These are phyloP conservation scores for Escallonia rubra DNA, from an alignment of 129 eudicot genomes.

Conservation along the genomic window DNA sequence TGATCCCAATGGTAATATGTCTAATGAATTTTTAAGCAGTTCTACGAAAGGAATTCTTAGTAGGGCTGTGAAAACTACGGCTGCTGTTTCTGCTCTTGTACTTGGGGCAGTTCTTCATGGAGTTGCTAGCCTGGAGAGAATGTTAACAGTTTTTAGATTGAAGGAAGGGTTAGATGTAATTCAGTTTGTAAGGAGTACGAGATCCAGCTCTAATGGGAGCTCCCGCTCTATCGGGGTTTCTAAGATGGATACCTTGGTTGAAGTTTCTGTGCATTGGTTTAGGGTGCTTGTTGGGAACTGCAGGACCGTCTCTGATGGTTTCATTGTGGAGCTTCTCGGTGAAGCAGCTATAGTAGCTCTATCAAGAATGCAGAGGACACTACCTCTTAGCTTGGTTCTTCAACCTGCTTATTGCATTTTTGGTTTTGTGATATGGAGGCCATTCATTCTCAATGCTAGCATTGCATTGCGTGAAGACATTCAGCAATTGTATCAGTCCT, in stretches of 20 bases:
- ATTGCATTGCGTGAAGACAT: constrained; percentile 54
- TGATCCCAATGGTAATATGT: constrained; percentile 35
- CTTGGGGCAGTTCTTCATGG: constrained; percentile 88
- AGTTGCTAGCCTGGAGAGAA: constrained; percentile 74
- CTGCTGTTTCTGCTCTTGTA: constrained; percentile 83
- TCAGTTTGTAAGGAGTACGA: constrained; percentile 61
- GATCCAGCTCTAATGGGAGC: constrained; percentile 73
- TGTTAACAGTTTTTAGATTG: constrained; percentile 79
- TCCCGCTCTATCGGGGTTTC: constrained; percentile 52
- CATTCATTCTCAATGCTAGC: constrained; percentile 45
- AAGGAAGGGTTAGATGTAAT: constrained; percentile 83
- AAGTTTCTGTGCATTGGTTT: constrained; percentile 90
- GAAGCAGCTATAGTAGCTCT: constrained; percentile 76
- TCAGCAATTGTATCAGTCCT: constrained; percentile 55
- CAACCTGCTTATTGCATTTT: constrained; percentile 88
- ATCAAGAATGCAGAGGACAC: constrained; percentile 84
- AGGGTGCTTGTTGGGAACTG: constrained; percentile 93
- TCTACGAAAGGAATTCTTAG: constrained; percentile 46
- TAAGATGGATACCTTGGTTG: constrained; percentile 65
- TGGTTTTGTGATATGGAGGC: constrained; percentile 82
- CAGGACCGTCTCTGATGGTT: constrained; percentile 78
- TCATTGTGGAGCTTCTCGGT: constrained; percentile 78
- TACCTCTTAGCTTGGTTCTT: constrained; percentile 66
- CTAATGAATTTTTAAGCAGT: constrained; percentile 41
- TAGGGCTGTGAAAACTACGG: constrained; percentile 52